Evolutionary conservation across 2,329 filamentous ascomycete genomes (phyloP), one percentile per base, ranked within the genome.

Genomic region (Pseudogymnoascus sp.): DNA sequence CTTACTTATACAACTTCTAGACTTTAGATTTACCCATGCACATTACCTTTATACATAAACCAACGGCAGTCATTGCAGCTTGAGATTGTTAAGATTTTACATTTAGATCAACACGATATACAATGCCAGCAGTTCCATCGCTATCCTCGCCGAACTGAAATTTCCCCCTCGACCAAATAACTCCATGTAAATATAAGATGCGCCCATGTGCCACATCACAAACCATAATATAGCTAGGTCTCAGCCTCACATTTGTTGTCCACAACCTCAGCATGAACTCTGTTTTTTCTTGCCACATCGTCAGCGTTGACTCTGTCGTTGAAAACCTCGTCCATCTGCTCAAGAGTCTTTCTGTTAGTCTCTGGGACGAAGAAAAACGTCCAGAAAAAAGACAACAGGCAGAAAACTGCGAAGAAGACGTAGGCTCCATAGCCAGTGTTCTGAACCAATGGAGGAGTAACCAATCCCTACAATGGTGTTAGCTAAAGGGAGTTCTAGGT

Each of bases 371-470:
- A 82, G 62, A 79, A 78, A 66, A 73, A 82, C 0, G 80, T 79
- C 78, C 80, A 86, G 6, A 79, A 64, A 2, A 77, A 74, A 0
- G 77, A 75, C 33, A 83, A 70, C 0, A 77, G 64, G 67, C 80
- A 82, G 66, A 82, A 82, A 1, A 76, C 72, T 0, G 79, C 79
- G 65, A 84, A 84, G 69, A 84, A 82, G 4, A 84, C 74, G 67
- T 86, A 86, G 0, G 82, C 78, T 62, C 81, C 81, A 73, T 79
- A 85, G 16, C 77, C 77, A 7, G 80, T 86, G 61, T 82, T 81
- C 64, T 82, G 74, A 23, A 89, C 81, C 35, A 89, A 79, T 1
- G 85, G 80, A 0, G 86, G 87, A 0, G 85, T 88, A 25, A 88
- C 81, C 67, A 89, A 79, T 41, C 87, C 38, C 38, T 39, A 39